Base-by-base conservation (phyloP, 2,329 filamentous ascomycete species). In the Fusarium nelsonii region DNA sequence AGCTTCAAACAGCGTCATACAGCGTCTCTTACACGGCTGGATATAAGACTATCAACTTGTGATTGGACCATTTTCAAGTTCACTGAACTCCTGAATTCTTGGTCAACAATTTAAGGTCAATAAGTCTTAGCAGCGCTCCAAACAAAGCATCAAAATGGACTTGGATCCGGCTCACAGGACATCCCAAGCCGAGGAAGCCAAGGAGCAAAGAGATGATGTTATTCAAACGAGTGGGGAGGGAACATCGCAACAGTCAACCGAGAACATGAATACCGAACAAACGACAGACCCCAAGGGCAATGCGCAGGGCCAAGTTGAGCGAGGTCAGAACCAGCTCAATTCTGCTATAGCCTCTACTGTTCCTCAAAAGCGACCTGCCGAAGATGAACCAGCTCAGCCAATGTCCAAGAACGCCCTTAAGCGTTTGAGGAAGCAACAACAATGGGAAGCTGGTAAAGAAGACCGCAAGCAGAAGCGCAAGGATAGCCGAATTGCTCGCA, bases 341-440 rank as follows among this genome's bases (percentile, higher is more conserved):
- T 3, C 33, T n/a, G 23, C 14, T 18, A 12, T 15, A 18, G 32
- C 28, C 30, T 43, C 54, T 41, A 34, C 30, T 16, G 4, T 55
- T 2, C 52, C 59, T 33, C 48, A 50, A 55, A 61, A 68, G 32
- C 34, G 58, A 32, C 18, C 34, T 20, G 58, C 52, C 14, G 58
- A 62, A 14, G 59, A 46, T 37, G 59, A 73, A 20, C 23, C 30
- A 2, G 43, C 46, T 3, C 70, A 73, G 23, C 64, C 68, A 9
- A 58, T 97, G 52, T 97, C 95, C 18, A 98, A 98, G 76, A 97
- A 91, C 74, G 91, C 95, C 72, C 82, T 91, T 63, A 97, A 97
- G 80, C 95, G 93, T 75, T 83, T 93, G 53, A 88, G 87, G 64
- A 90, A 89, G 57, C 85, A 88, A 68, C 85, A 92, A 75, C 84